Percentiles rank a stretch among this genome's conserved stretches.
These are phyloP conservation scores for Tetrapyrgos nigripes DNA, from an alignment of 1,284 basidiomycete genomes.

Conservation along the genomic window DNA sequence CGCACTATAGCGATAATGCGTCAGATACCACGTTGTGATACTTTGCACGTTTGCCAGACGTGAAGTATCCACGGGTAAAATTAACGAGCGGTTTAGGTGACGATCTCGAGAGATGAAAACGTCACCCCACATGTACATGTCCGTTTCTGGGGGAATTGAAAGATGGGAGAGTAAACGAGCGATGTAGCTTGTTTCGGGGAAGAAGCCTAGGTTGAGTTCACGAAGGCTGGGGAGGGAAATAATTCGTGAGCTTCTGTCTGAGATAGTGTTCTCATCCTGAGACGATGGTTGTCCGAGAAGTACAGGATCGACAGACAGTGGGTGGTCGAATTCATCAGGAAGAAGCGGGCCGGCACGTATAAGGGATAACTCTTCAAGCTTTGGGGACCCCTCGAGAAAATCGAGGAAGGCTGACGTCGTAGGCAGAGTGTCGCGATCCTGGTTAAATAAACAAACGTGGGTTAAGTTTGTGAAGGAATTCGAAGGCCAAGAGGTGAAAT, in stretches of 20 bases:
- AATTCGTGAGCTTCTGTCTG: too few species aligned
- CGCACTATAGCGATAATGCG: conserved; percentile 5
- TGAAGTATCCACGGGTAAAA: conserved; percentile 14
- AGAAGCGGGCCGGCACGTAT: conserved; percentile 20
- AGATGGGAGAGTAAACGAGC: conserved; percentile 17
- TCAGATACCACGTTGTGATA: conserved; percentile 14
- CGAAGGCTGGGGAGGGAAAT: conserved; percentile 13
- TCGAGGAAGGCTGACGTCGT: conserved; percentile 22
- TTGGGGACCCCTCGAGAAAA: conserved; percentile 19
- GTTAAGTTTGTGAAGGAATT: conserved; percentile 20
- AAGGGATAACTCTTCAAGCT: conserved; percentile 20
- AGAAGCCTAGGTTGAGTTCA: conserved; percentile 18
- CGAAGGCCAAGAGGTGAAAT: conserved; percentile 21
- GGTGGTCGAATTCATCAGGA: conserved; percentile 2
- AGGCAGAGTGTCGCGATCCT: conserved; percentile 12
- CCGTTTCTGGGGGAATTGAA: conserved; percentile 5
- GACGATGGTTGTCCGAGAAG: too few species aligned
- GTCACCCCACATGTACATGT: conserved; percentile 22
- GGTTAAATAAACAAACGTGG: conserved; percentile 21
- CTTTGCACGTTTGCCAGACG: conserved; percentile 7
- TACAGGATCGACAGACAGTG: conserved; percentile 1
- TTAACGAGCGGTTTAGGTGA: conserved; percentile 7
- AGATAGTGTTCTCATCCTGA: too few species aligned
- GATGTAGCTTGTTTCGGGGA: conserved; percentile 13
- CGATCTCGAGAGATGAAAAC: conserved; percentile 2